These are phyloP conservation scores for Zea luxurians DNA, from an alignment of 176 grass and related monocot genomes.

Conservation along the genomic window DNA sequence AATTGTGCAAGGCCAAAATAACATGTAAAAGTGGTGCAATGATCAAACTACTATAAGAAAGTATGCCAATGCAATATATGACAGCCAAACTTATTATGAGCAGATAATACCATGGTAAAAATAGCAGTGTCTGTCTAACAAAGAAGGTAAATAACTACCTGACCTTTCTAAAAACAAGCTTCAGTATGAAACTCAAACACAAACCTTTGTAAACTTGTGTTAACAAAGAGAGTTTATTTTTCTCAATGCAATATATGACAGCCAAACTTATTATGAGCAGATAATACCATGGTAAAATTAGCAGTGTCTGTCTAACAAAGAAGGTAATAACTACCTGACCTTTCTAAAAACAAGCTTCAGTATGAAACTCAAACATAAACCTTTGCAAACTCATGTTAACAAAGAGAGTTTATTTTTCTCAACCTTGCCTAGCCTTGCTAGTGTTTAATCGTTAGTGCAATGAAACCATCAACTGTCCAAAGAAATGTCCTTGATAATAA, in stretches of 20 bases:
- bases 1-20: slow-evolving; percentile 15
- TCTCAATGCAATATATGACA: not conserved
- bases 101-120: not conserved
- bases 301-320: not conserved
- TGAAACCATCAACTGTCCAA: not conserved
- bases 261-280: not conserved
- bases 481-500: not conserved
- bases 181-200: not conserved
- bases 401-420: not conserved
- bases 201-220: not conserved
- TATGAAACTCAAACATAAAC: not conserved
- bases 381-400: not conserved
- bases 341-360: not conserved
- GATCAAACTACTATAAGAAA: slow-evolving; percentile 26
- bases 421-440: not conserved
- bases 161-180: not conserved
- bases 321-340: not conserved
- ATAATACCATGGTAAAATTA: not conserved
- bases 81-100: not conserved
- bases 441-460: not conserved
- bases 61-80: not conserved
- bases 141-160: not conserved
- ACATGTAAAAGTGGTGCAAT: slow-evolving; percentile 30
- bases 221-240: slow-evolving; percentile 2
- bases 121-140: not conserved